Evolutionary conservation across 495 filamentous ascomycete species (phyloP).

Genomic region (Aspergillus sparsus): DNA sequence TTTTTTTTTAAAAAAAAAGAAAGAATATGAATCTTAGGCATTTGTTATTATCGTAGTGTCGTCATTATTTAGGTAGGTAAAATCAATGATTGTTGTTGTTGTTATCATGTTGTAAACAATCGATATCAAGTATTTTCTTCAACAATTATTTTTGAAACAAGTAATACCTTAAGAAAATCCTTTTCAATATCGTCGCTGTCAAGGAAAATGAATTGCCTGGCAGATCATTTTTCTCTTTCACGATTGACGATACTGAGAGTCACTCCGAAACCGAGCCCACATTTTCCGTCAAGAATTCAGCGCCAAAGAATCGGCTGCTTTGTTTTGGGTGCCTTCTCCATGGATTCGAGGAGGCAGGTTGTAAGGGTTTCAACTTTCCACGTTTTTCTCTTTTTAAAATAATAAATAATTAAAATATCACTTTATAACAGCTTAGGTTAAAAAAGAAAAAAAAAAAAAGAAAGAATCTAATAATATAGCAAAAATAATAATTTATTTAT

Average conservation of each 20-base stretch:
- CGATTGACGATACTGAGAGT: conserved; percentile 14
- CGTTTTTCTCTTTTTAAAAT: not conserved
- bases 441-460: not conserved
- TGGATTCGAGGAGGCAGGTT: no score
- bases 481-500: conserved; percentile 3
- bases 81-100: no score
- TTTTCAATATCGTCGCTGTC: no score
- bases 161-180: no score
- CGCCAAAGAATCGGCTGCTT: conserved; percentile 6
- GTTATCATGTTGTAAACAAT: no score
- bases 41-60: no score
- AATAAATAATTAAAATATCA: no score
- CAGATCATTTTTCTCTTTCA: not conserved
- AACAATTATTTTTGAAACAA: no score
- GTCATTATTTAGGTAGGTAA: no score
- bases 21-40: not conserved
- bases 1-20: not conserved
- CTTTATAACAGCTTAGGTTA: not conserved
- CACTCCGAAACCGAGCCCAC: conserved; percentile 19
- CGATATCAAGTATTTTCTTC: no score
- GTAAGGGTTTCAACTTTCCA: no score
- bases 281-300: conserved; percentile 12
- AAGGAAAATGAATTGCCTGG: not conserved
- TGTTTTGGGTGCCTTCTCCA: not conserved
- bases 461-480: not conserved